phyloP scores from a whole-genome alignment of 345 rosid genomes.

The Anacardium occidentale region DNA sequence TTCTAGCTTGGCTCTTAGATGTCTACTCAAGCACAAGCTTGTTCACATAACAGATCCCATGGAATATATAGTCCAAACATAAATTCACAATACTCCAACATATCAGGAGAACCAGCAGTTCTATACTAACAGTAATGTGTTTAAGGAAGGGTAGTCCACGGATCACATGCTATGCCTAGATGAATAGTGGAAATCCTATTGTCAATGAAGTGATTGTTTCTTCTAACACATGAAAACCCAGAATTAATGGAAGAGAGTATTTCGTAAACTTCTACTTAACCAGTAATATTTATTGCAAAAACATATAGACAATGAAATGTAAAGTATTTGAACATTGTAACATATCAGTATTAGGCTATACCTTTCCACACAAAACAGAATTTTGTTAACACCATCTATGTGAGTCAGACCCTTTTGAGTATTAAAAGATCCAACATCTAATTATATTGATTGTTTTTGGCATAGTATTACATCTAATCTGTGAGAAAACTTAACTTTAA shows the following conservation, averaged over 20 bases:
- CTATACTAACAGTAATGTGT: neutral
- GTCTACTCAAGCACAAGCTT: conserved; percentile 3
- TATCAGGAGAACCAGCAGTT: neutral
- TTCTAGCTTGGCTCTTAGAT: neutral
- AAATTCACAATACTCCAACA: neutral
- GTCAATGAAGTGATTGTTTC: neutral
- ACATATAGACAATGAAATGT: no score
- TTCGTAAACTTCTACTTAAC: no score
- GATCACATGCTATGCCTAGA: neutral
- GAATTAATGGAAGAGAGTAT: neutral
- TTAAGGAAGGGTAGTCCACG: neutral
- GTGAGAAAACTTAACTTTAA: neutral
- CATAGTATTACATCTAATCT: no score
- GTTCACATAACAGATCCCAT: neutral
- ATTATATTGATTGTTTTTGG: no score
- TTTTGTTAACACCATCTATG: no score
- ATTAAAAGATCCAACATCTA: no score
- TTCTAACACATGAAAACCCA: neutral
- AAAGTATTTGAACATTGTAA: no score
- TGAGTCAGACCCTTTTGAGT: no score
- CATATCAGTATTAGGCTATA: no score
- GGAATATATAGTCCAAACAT: neutral
- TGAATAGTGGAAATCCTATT: neutral
- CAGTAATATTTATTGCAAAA: no score
- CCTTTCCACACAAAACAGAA: no score